These are phyloP conservation scores for Lecanoromycetidae sp. DNA, from an alignment of 2,329 filamentous ascomycete genomes.

Conservation along the genomic window DNA sequence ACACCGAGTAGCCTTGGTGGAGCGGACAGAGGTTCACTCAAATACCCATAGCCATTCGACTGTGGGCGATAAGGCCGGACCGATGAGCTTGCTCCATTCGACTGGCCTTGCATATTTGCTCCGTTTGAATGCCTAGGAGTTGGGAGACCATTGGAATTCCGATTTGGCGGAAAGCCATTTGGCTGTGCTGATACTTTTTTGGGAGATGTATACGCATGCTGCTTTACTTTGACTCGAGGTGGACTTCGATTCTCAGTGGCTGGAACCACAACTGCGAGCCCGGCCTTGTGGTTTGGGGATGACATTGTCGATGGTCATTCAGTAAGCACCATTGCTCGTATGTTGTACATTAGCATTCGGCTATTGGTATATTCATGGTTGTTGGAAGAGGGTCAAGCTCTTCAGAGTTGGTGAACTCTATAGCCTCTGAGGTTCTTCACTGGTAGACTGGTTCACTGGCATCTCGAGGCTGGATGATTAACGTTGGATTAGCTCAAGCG, in stretches of 20 bases:
- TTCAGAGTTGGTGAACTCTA: neutral
- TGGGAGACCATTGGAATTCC: neutral
- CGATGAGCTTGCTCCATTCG: conserved; percentile 3
- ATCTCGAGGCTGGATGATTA: neutral
- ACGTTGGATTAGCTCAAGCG: neutral
- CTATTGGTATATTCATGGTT: neutral
- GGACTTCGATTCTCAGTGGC: conserved; percentile 17
- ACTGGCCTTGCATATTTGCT: neutral
- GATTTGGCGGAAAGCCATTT: neutral
- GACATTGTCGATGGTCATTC: neutral
- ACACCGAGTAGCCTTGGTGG: conserved; percentile 29
- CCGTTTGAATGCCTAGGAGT: neutral
- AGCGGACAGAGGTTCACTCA: neutral
- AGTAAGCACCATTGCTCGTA: neutral
- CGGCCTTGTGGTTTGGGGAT: conserved; percentile 7
- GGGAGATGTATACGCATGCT: conserved; percentile 1
- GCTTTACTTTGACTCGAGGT: conserved; percentile 10
- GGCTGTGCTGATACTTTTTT: neutral
- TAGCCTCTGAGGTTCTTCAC: neutral
- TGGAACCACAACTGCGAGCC: conserved; percentile 10
- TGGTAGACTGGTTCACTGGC: no score
- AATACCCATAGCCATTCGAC: neutral
- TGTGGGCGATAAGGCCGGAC: neutral
- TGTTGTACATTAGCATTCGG: neutral
- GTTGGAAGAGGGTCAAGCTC: neutral